These are phyloP conservation scores for Vitis rupestris DNA, from an alignment of 164 flowering plant genomes.

Conservation along the genomic window DNA sequence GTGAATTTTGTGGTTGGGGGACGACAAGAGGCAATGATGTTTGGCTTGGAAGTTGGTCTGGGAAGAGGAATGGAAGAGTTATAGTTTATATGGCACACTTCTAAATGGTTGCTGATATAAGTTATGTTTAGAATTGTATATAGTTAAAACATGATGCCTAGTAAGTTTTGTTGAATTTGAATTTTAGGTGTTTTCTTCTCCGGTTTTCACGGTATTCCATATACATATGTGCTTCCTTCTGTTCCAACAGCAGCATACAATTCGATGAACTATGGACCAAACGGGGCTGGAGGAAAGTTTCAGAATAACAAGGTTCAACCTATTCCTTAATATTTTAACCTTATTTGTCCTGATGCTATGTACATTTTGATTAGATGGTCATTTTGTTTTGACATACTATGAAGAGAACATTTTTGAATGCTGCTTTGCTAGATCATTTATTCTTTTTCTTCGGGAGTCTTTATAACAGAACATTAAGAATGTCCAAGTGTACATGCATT, in stretches of 20 bases:
- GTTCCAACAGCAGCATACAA: constrained; percentile 59
- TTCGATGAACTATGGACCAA: constrained; percentile 55
- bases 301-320: constrained; percentile 68
- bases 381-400: not conserved
- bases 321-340: constrained; percentile 13
- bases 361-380: not conserved
- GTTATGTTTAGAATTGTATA: not conserved
- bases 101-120: constrained; percentile 8
- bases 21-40: too few species aligned
- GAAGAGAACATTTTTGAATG: too few species aligned
- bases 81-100: not conserved
- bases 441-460: too few species aligned
- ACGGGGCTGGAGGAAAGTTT: constrained; percentile 58
- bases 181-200: constrained; percentile 49
- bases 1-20: too few species aligned
- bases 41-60: too few species aligned
- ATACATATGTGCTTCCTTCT: constrained; percentile 48
- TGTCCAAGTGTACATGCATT: too few species aligned
- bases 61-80: not conserved
- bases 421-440: too few species aligned
- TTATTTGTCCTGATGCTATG: constrained; percentile 9
- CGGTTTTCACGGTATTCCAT: constrained; percentile 54
- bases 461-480: too few species aligned
- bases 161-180: constrained; percentile 25
- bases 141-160: constrained; percentile 18